Evolutionary conservation across 2,329 filamentous ascomycete genomes (phyloP), one percentile per base, ranked within the genome.

Genomic region (Microascus cirrosus): DNA sequence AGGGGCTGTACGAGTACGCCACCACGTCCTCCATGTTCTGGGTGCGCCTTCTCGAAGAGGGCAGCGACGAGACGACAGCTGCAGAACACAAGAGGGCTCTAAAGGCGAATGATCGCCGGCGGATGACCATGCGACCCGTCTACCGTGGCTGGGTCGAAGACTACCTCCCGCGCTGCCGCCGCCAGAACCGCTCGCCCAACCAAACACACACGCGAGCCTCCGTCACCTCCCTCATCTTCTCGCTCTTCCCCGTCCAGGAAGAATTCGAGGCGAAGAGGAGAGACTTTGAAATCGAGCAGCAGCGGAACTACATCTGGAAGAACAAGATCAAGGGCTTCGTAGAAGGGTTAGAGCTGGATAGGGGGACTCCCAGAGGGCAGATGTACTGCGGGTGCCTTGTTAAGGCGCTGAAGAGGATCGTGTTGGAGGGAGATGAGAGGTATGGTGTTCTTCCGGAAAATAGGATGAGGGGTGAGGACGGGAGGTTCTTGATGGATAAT

Each of bases 1-100:
- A 81, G 0, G 79, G 78, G 1, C 69, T 92, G 63, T 91, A 82
- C 66, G 73, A 78, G 20, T 92, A 86, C 73, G 75, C 78, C 1
- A 71, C 78, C 2, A 69, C 68, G 0, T 85, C 82, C 61, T 75
- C 79, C 1, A 74, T 90, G 63, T 86, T 90, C 65, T 76, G 72
- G 55, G 70, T 77, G 15, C 50, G 36, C 11, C 45, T 35, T 20
- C 45, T 32, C 15, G 12, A 50, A 20, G 55, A 51, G 34, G 22
- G 15, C 15, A 20, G 10, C 10, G 42, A 51, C 11, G 59, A 51
- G 7, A 53, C 56, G 13, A 60, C 57, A 3, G 56, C 58, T 3
- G 42, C 63, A 8, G 65, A 66, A 3, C 71, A 71, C 1, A 61
- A 62, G n/a, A 66, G 67, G 56, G 71, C 66, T 50, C 66, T 80